phyloP scores from a whole-genome alignment of 192 early-diverging fungal species.

The Dissophora ornata region DNA sequence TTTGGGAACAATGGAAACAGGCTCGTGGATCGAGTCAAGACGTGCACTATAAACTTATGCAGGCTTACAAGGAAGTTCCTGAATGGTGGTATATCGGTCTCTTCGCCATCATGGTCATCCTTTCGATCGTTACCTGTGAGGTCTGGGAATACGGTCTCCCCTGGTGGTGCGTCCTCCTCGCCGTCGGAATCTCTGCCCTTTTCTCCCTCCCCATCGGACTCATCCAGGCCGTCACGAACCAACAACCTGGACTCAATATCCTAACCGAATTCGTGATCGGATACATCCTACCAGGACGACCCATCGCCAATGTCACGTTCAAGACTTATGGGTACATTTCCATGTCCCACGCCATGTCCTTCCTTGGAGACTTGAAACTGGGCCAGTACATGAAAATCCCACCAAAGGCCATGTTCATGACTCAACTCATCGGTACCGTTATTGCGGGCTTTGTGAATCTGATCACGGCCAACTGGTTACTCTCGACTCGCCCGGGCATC shows the following conservation, averaged over 20 bases:
- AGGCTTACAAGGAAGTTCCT: slow-evolving; percentile 65
- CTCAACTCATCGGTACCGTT: slow-evolving; percentile 70
- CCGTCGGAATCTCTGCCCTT: slow-evolving; percentile 54
- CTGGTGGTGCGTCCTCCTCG: slow-evolving; percentile 64
- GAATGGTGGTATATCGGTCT: slow-evolving; percentile 65
- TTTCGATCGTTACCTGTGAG: slow-evolving; percentile 54
- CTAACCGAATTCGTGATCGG: slow-evolving; percentile 69
- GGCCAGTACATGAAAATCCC: slow-evolving; percentile 83
- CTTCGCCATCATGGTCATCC: slow-evolving; percentile 49
- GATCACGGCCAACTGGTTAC: slow-evolving; percentile 57
- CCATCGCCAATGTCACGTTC: slow-evolving; percentile 68
- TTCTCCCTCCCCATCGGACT: slow-evolving; percentile 71
- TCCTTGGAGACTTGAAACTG: slow-evolving; percentile 81
- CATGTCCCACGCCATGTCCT: slow-evolving; percentile 80
- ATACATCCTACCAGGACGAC: slow-evolving; percentile 67
- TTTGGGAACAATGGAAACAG: slow-evolving; percentile 57
- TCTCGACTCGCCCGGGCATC: slow-evolving; percentile 58
- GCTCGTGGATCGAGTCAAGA: slow-evolving; percentile 51
- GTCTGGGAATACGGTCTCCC: slow-evolving; percentile 58
- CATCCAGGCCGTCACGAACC: slow-evolving; percentile 67
- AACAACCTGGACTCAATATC: slow-evolving; percentile 65
- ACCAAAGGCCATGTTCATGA: slow-evolving; percentile 70
- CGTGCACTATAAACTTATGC: slow-evolving; percentile 58
- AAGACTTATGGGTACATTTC: slow-evolving; percentile 71
- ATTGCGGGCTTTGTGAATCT: slow-evolving; percentile 61